Percentiles rank a stretch among this genome's conserved stretches.
Evolutionary conservation across 192 early-diverging fungal genomes (phyloP).

Genomic region (Coemansia sp.): DNA sequence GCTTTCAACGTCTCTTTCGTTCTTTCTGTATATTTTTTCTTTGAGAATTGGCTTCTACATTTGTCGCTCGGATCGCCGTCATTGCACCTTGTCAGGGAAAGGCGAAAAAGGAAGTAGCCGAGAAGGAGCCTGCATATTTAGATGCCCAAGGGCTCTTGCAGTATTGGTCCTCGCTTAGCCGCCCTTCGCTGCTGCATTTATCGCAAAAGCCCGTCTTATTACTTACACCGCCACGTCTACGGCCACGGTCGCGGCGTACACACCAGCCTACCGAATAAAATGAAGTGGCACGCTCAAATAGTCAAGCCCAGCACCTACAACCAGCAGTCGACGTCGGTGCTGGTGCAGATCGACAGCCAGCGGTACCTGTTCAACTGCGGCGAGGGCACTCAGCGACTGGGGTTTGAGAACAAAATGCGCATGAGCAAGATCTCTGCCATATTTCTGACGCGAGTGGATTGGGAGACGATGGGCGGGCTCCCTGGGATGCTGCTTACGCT

Average conservation of each 20-base stretch:
- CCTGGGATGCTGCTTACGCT: conserved; percentile 92
- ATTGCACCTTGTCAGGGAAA: not conserved
- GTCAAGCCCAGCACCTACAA: conserved; percentile 58
- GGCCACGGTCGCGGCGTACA: conserved; percentile 11
- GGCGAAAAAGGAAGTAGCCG: not conserved
- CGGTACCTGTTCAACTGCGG: conserved; percentile 92
- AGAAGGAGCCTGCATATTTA: not conserved
- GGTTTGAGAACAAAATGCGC: conserved; percentile 71
- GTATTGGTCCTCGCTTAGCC: conserved; percentile 5
- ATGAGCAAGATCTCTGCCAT: conserved; percentile 71
- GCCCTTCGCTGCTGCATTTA: not conserved
- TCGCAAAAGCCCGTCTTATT: not conserved
- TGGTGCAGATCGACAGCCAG: conserved; percentile 71
- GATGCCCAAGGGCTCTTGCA: conserved; percentile 5
- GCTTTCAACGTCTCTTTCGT: not conserved
- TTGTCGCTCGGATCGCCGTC: not conserved
- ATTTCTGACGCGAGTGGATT: conserved; percentile 79
- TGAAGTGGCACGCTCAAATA: conserved; percentile 63
- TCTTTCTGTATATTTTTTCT: not conserved
- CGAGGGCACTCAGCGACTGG: conserved; percentile 86
- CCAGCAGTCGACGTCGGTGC: conserved; percentile 58
- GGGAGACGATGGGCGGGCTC: conserved; percentile 85
- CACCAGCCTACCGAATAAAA: conserved; percentile 22
- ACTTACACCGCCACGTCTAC: not conserved
- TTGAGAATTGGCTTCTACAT: not conserved